Percentiles rank a stretch among this genome's conserved stretches.
Evolutionary conservation across 306 rosid genomes (phyloP).

Genomic region (Quercus suber): DNA sequence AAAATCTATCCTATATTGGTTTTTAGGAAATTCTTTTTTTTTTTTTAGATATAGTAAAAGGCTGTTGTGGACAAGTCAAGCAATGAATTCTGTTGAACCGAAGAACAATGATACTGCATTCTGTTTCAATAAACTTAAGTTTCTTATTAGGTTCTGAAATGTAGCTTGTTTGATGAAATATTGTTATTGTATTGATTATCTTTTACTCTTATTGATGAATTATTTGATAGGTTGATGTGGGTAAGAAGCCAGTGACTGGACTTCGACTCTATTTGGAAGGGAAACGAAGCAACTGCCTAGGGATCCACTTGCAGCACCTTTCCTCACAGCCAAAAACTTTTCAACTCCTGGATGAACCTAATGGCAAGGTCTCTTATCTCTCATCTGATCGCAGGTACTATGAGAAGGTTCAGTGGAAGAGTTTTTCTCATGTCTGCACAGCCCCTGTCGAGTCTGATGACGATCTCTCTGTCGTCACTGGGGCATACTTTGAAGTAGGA

Average conservation of each 20-base stretch:
- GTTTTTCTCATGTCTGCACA: conserved; percentile 83
- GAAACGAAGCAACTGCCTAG: conserved; percentile 71
- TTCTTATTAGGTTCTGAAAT: no score
- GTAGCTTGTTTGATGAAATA: no score
- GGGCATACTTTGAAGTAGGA: conserved; percentile 72
- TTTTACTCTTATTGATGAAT: conserved; percentile 7
- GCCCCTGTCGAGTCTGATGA: conserved; percentile 73
- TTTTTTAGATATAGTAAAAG: no score
- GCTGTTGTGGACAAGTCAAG: no score
- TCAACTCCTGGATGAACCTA: conserved; percentile 44
- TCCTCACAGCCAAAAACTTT: conserved; percentile 72
- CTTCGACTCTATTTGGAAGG: conserved; percentile 84
- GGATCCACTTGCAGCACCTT: conserved; percentile 89
- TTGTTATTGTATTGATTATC: not conserved
- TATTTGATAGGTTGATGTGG: conserved; percentile 65
- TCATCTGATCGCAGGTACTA: conserved; percentile 59
- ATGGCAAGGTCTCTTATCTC: conserved; percentile 19
- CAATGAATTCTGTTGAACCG: no score
- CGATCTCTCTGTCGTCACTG: conserved; percentile 63
- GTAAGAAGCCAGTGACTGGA: conserved; percentile 80
- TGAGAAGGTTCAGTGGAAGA: conserved; percentile 92
- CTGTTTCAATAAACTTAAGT: no score
- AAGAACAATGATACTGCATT: no score
- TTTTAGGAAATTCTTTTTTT: no score
- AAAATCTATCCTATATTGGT: no score